Percentiles rank a stretch among this genome's conserved stretches.
phyloP scores from a whole-genome alignment of 345 rosid genomes.

The Zanthoxylum bungeanum region DNA sequence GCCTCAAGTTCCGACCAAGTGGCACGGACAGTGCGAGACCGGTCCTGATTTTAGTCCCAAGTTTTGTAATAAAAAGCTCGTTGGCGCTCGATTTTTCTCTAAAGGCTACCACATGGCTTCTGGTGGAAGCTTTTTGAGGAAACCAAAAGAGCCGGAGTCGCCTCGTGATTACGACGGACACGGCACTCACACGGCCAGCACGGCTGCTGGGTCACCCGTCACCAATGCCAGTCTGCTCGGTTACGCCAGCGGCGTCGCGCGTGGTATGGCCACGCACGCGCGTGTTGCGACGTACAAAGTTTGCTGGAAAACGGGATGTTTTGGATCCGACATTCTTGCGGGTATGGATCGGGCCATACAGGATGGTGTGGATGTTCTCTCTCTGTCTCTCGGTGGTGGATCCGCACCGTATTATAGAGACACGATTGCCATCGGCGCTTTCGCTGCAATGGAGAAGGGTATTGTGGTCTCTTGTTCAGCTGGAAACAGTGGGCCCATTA shows the following conservation, averaged over 20 bases:
- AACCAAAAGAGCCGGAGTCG: conserved; percentile 49
- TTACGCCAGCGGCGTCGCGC: conserved; percentile 76
- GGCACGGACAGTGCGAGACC: conserved; percentile 75
- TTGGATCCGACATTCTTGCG: conserved; percentile 78
- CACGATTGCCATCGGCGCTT: conserved; percentile 66
- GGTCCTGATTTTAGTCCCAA: conserved; percentile 62
- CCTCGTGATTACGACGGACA: conserved; percentile 83
- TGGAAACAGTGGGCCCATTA: conserved; percentile 73
- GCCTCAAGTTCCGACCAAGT: conserved; percentile 62
- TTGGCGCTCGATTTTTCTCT: conserved; percentile 78
- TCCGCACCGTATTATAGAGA: conserved; percentile 62
- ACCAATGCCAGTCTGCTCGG: conserved; percentile 72
- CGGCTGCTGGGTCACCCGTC: conserved; percentile 74
- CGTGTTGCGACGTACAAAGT: conserved; percentile 83
- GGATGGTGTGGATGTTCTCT: conserved; percentile 91
- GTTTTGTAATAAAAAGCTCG: conserved; percentile 70
- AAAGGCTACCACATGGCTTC: conserved; percentile 66
- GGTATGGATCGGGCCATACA: conserved; percentile 71
- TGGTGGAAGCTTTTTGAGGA: conserved; percentile 38
- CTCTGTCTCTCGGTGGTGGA: conserved; percentile 82
- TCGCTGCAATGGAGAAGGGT: conserved; percentile 76
- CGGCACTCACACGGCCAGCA: conserved; percentile 81
- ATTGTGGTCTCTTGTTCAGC: conserved; percentile 79
- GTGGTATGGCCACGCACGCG: conserved; percentile 76
- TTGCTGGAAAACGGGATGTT: conserved; percentile 71